Conservation (phyloP, 257 asterid genomes). For the Solanum tarijense region DNA sequence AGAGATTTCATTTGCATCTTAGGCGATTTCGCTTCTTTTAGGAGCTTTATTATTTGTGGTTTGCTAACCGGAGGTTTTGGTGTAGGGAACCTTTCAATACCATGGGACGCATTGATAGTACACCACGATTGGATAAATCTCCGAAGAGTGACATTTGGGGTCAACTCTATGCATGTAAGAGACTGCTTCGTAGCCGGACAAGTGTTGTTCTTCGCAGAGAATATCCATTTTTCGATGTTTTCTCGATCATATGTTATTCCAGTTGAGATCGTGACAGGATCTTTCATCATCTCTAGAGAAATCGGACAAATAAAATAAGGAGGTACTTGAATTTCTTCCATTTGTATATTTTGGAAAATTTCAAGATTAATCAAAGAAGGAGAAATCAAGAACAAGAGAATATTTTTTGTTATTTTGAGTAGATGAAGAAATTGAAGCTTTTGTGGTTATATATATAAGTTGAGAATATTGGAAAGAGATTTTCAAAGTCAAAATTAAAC, state of each 20-base stretch:
- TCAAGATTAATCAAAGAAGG: not conserved
- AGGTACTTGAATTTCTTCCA: slow-evolving; percentile 55
- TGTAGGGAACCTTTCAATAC: slow-evolving; percentile 66
- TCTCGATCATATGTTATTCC: slow-evolving; percentile 84
- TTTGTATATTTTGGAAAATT: not conserved
- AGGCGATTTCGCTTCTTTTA: slow-evolving; percentile 30
- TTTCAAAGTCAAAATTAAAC: not conserved
- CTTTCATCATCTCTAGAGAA: slow-evolving; percentile 68
- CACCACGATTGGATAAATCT: slow-evolving; percentile 86
- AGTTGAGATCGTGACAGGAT: slow-evolving; percentile 58
- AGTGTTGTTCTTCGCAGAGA: slow-evolving; percentile 23
- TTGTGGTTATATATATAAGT: not conserved
- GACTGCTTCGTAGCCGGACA: slow-evolving; percentile 69
- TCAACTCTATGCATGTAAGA: slow-evolving; percentile 33
- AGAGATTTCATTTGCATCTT: slow-evolving; percentile 29
- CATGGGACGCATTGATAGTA: slow-evolving; percentile 41
- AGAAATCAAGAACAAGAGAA: not conserved
- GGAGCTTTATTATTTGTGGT: slow-evolving; percentile 40
- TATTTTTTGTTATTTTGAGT: not conserved
- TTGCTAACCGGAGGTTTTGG: slow-evolving; percentile 55
- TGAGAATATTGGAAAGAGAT: not conserved
- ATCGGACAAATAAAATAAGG: slow-evolving; percentile 80
- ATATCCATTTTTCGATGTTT: slow-evolving; percentile 70
- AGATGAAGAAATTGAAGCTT: not conserved
- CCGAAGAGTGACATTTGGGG: slow-evolving; percentile 70